A percentile compares a stretch with the other conserved stretches of the same genome.
phyloP scores from a whole-genome alignment of 2,329 filamentous ascomycete genomes.

The Ilyonectria robusta region DNA sequence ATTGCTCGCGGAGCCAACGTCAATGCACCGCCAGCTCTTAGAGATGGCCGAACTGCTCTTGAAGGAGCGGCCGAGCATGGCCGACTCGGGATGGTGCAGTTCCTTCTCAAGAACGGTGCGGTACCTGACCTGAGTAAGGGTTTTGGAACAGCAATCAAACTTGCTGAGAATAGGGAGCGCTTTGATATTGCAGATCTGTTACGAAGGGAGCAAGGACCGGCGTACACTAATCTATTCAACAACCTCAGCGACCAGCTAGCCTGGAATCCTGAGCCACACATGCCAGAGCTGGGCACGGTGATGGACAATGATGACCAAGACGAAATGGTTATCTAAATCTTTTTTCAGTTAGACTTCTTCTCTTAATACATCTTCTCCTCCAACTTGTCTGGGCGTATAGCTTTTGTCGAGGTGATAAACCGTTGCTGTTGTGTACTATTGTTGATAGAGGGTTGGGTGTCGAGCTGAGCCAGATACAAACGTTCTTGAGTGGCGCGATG shows the following conservation, averaged over 20 bases:
- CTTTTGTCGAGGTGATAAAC: neutral
- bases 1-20: neutral
- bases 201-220: neutral
- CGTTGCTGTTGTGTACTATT: neutral
- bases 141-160: slow-evolving; percentile 13
- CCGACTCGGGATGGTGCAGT: slow-evolving; percentile 24
- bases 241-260: neutral
- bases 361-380: neutral
- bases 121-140: neutral
- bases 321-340: neutral
- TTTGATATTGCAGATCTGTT: slow-evolving; percentile 19
- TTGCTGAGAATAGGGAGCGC: slow-evolving; percentile 17
- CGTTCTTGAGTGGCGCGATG: neutral
- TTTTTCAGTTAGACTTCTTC: neutral
- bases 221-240: neutral
- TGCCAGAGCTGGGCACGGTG: neutral
- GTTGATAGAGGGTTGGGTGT: neutral
- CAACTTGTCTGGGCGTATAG: neutral
- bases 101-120: slow-evolving; percentile 17
- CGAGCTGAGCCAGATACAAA: neutral
- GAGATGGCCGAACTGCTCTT: slow-evolving; percentile 19
- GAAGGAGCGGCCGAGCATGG: slow-evolving; percentile 29
- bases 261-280: neutral
- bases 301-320: no score
- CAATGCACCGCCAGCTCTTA: neutral